Evolutionary conservation across 306 rosid species (phyloP), one percentile per base, ranked within the genome.

Genomic region (Lotus japonicus): DNA sequence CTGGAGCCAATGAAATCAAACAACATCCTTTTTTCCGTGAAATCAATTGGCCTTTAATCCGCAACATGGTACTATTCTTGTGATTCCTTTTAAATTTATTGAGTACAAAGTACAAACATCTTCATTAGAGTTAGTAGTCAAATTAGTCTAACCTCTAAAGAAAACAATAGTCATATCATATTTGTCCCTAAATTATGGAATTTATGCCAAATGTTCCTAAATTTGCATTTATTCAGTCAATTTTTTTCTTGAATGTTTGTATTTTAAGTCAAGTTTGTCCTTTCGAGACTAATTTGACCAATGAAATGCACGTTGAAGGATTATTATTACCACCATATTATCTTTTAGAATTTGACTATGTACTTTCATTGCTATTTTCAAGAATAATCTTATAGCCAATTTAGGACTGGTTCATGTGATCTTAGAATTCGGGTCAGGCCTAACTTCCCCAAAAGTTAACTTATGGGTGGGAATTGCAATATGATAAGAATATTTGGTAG

Each of bases 21-120:
- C 83, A 80, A 52, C 99, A 94, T 60, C 90, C 92, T 3, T 94
- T 94, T 64, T 94, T 94, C 81, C 95, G 87, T 5, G 96, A 91
- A 73, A 77, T 94, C 80, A 80, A 70, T 56, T 94, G 98, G 98
- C 96, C 98, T 70, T 77, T 86, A 69, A 90, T 94, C 70, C 96
- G 97, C 70, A 71, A 86, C 96, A 86, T 76, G 99, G 99, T 88
- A 88, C 9, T 51, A 54, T 36, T 68, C 48, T 43, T 72, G n/a
- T 9, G 4, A n/a, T 77, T 63, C 45, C 21, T 38, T 60, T 45
- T 50, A 12, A 3, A 21, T 8, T 28, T 64, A 60, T 18, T 74
- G 60, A 23, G 39, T 36, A n/a, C n/a, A n/a, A n/a, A n/a, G n/a
- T n/a, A n/a, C n/a, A 67, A 72, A 70, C 53, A 61, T 38, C 19